Evolutionary conservation across 2,329 filamentous ascomycete genomes (phyloP).

Genomic region (Neophaeococcomyces aloes): DNA sequence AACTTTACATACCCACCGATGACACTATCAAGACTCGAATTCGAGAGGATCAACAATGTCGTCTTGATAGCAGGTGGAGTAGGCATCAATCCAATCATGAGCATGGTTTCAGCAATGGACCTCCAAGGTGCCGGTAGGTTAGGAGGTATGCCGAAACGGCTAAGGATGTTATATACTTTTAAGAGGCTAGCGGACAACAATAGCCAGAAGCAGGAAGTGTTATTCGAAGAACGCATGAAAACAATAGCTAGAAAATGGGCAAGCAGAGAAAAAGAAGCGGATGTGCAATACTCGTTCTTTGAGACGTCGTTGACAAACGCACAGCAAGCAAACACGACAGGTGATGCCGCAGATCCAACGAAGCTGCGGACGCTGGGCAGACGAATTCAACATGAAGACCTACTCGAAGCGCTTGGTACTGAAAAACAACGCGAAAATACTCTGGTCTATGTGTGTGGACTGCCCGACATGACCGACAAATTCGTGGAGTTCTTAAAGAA

Average conservation of each 20-base stretch:
- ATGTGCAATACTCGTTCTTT: constrained; percentile 39
- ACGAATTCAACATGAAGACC: constrained; percentile 30
- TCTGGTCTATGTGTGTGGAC: constrained; percentile 58
- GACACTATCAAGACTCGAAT: constrained; percentile 29
- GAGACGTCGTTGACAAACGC: constrained; percentile 28
- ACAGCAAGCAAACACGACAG: neutral
- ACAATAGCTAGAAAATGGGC: constrained; percentile 29
- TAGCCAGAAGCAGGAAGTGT: constrained; percentile 28
- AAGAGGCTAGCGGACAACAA: constrained; percentile 10
- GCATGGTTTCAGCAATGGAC: constrained; percentile 21
- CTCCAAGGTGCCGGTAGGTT: constrained; percentile 10
- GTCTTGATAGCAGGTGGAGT: constrained; percentile 74
- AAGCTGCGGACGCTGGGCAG: constrained; percentile 24
- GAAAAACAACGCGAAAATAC: constrained; percentile 31
- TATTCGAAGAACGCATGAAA: constrained; percentile 44
- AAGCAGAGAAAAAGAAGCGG: constrained; percentile 24
- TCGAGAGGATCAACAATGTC: constrained; percentile 42
- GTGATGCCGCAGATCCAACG: neutral
- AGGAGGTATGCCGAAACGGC: constrained; percentile 11
- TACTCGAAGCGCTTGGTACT: constrained; percentile 25
- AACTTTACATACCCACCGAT: constrained; percentile 69
- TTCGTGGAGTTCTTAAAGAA: constrained; percentile 39
- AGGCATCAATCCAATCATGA: constrained; percentile 53
- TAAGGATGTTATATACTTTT: constrained; percentile 18
- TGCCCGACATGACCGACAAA: constrained; percentile 58